Evolutionary conservation across 306 rosid genomes (phyloP), one percentile per base, ranked within the genome.

Genomic region (Cicer arietinum): DNA sequence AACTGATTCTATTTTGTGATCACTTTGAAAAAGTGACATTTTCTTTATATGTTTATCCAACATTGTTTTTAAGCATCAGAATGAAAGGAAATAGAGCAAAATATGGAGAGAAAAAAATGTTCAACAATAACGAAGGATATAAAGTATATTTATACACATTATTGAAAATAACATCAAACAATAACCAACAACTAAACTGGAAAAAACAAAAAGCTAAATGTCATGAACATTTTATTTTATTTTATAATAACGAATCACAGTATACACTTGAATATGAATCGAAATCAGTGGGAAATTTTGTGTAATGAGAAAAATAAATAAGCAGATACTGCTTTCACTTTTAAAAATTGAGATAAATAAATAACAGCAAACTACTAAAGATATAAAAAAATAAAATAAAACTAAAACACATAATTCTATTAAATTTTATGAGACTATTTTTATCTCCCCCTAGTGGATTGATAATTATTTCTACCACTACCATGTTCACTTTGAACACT

Each of bases 361-460:
- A 46, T 59, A 77, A 37, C 59, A 47, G 68, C 84, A 81, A 67
- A 79, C 71, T 65, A 46, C 52, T n/a, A 57, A 61, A 77, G 37
- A 66, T 18, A 2, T 10, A 43, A 30, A 30, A 59, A 73, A 46
- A 69, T 61, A 77, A 66, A 71, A 54, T 67, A 25, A 25, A 25
- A 25, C 53, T 68, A 70, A 42, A 61, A 77, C 54, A 62, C 78
- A 79, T 69, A 79, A 73, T 81, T 82, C 88, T 82, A 82, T 67
- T 80, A 57, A 80, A 65, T 66, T 44, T 73, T 73, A 74, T 84
- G 74, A 63, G 51, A 69, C 67, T 73, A 44, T 79, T 64, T 48
- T 84, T 79, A 88, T 89, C 89, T 88, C 92, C 84, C 79, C 73
- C 85, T 87, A 62, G 79, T 84, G 40, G 85, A 79, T 69, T 88